Base-by-base conservation (phyloP, 768 basidiomycete species). In the Pleurotus giganteus region DNA sequence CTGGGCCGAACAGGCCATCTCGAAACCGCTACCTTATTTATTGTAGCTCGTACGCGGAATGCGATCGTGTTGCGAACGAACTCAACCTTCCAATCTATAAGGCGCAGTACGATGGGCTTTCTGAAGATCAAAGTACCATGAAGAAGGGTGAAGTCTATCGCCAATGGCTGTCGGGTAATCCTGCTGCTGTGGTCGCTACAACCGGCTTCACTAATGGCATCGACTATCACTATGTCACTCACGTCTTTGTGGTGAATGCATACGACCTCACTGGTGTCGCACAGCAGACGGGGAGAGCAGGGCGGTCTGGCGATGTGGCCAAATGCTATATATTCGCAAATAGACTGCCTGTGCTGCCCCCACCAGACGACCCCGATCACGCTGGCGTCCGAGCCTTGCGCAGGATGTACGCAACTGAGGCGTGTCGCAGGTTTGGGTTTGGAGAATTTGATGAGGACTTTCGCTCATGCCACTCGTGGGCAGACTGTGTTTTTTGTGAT, bases 121-220 rank as follows among this genome's bases (percentile, higher is more conserved):
- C n/a, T 2, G 27, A 55, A 12, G 21, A n/a, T n/a, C n/a, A n/a
- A n/a, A n/a, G n/a, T n/a, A n/a, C n/a, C n/a, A n/a, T n/a, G n/a
- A n/a, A n/a, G n/a, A n/a, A n/a, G n/a, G n/a, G n/a, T n/a, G n/a
- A n/a, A n/a, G n/a, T n/a, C n/a, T n/a, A n/a, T n/a, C n/a, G n/a
- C n/a, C n/a, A n/a, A n/a, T n/a, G n/a, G n/a, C n/a, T n/a, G n/a
- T n/a, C n/a, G n/a, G n/a, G n/a, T n/a, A n/a, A n/a, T n/a, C n/a
- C n/a, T n/a, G n/a, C n/a, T n/a, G n/a, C n/a, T n/a, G n/a, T n/a
- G n/a, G 37, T 56, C 11, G 47, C 55, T 1, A 56, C 55, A 11
- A 31, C 41, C 26, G 45, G 47, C n/a, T 56, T 56, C 17, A 47
- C 46, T 12, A 37, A 47, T 28, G 55, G 55, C 11, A 42, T 56